Base-by-base conservation (phyloP, 1,139 yeast genomes). In the Scheffersomyces illinoinensis region DNA sequence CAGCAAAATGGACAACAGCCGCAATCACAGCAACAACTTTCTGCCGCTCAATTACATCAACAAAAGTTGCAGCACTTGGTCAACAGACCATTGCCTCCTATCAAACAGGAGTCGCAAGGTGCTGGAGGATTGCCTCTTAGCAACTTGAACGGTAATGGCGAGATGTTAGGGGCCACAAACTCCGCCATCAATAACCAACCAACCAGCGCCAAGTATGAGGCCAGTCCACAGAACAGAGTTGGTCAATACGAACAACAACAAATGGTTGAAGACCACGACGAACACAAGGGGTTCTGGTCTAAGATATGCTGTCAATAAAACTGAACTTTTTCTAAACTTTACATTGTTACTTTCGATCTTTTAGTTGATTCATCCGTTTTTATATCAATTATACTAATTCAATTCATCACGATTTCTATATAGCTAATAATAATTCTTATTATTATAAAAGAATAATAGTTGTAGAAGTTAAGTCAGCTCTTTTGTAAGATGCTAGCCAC, bases 41-140 rank as follows among this genome's bases (percentile, higher is more conserved):
- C 75, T 20, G 81, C 81, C 2, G 80, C 80, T 52, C 84, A 80
- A 70, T 78, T 79, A 59, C 83, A 80, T 66, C 84, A 80, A 71
- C 85, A 79, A 65, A 80, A 81, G 69, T 78, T 81, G 70, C 85
- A 81, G 67, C 83, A 80, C 64, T 78, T 81, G 73, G 84, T 81
- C 60, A 81, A 81, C 70, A 72, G 85, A 65, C 85, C 85, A 18
- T 77, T 81, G 66, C 85, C 85, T 53, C 84, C 85, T 14, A 81
- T 81, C 61, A 80, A 79, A 65, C 84, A 79, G 68, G 85, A 80
- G 61, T 66, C 75, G 19, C 76, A 71, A 56, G 55, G 52, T 23
- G 47, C 26, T 19, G 60, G 57, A 17, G 63, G 63, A 39, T 50
- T 64, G 49, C 65, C 66, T 18, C 56, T 59, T 58, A 63, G 62